Conservation (phyloP, 2,329 filamentous ascomycete genomes). For the Colletotrichum truncatum region DNA sequence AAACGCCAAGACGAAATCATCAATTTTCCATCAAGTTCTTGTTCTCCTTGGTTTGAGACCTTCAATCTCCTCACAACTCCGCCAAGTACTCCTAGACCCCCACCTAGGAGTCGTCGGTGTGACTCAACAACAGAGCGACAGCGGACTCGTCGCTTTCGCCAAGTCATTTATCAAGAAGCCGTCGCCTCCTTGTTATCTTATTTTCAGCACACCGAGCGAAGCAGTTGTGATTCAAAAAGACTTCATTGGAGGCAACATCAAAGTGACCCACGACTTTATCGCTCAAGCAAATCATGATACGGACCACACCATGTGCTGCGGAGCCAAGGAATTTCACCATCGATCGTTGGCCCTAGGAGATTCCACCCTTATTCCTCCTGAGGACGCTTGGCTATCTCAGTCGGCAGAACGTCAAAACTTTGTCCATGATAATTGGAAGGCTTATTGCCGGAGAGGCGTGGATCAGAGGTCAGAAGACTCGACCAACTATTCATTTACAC, state of each 20-base stretch:
- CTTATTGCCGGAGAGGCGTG: slow-evolving; percentile 24
- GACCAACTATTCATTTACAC: slow-evolving; percentile 28
- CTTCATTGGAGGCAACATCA: slow-evolving; percentile 50
- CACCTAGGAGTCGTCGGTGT: neutral
- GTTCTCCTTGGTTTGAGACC: slow-evolving; percentile 62
- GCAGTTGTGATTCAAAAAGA: slow-evolving; percentile 66
- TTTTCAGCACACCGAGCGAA: slow-evolving; percentile 58
- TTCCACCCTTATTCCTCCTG: neutral
- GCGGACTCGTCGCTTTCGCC: neutral
- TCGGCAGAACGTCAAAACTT: slow-evolving; percentile 35
- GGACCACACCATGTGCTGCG: slow-evolving; percentile 12
- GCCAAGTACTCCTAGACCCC: slow-evolving; percentile 40
- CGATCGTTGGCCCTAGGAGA: neutral
- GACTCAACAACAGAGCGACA: neutral
- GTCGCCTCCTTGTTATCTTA: slow-evolving; percentile 65
- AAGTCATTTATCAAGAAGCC: slow-evolving; percentile 43
- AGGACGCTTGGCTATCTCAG: neutral
- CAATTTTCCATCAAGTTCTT: slow-evolving; percentile 58
- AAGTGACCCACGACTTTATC: slow-evolving; percentile 58
- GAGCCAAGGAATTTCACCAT: neutral
- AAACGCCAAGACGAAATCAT: slow-evolving; percentile 48
- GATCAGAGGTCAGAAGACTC: slow-evolving; percentile 14
- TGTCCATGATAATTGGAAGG: slow-evolving; percentile 39
- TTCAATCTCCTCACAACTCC: slow-evolving; percentile 61
- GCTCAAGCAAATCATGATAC: slow-evolving; percentile 65